phyloP scores from a whole-genome alignment of 768 basidiomycete genomes.

The Lanmaoa pseudosensibilis region DNA sequence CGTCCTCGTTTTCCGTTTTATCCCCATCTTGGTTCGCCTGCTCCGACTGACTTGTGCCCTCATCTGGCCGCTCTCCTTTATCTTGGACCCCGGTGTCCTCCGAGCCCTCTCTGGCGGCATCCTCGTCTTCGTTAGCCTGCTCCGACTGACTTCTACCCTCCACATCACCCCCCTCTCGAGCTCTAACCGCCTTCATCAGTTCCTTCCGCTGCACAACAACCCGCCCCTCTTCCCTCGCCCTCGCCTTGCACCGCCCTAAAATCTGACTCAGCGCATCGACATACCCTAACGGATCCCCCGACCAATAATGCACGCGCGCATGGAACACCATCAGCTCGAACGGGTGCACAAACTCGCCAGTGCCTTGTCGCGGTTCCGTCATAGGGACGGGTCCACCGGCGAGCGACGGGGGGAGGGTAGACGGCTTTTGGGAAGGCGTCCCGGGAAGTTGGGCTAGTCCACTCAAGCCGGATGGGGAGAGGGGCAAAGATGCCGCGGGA shows the following conservation, averaged over 20 bases:
- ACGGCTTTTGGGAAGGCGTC: slow-evolving; percentile 23
- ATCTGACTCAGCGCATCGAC: slow-evolving; percentile 70
- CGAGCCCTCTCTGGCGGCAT: not conserved
- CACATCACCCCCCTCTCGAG: not conserved
- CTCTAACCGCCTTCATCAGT: not conserved
- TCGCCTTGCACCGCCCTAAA: slow-evolving; percentile 57
- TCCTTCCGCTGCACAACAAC: slow-evolving; percentile 15
- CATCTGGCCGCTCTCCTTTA: not conserved
- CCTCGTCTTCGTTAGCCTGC: not conserved
- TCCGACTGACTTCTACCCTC: slow-evolving; percentile 2
- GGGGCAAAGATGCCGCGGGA: not conserved
- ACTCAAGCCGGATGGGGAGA: slow-evolving; percentile 26
- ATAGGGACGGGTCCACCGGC: not conserved
- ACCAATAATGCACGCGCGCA: slow-evolving; percentile 77
- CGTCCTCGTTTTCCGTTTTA: not conserved
- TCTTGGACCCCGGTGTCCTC: not conserved
- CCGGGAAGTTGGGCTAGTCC: slow-evolving; percentile 23
- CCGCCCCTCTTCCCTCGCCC: slow-evolving; percentile 39
- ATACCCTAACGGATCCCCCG: slow-evolving; percentile 77
- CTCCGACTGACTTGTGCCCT: not conserved
- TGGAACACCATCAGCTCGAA: slow-evolving; percentile 67
- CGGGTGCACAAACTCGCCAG: slow-evolving; percentile 29
- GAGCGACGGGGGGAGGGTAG: slow-evolving; percentile 3
- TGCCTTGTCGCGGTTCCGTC: slow-evolving; percentile 25
- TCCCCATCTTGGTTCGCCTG: not conserved